Percentiles rank a stretch among this genome's conserved stretches.
These are phyloP conservation scores for Pneumocystis canis DNA, from an alignment of 1,139 yeast species.

Conservation along the genomic window DNA sequence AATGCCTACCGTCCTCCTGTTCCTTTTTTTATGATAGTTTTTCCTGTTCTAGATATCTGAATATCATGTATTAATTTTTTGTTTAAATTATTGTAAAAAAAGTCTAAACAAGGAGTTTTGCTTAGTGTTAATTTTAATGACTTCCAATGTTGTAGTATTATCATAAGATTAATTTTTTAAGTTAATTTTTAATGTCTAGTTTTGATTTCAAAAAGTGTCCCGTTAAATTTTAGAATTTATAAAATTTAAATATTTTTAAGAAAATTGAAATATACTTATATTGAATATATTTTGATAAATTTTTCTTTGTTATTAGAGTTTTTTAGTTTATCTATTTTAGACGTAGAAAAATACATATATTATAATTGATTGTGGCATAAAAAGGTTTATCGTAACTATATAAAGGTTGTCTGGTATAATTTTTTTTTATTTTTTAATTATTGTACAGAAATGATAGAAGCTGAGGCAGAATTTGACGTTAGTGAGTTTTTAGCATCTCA, in stretches of 20 bases:
- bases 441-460: neutral
- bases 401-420: neutral
- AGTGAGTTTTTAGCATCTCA: neutral
- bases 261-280: neutral
- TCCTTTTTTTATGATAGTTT: conserved; percentile 55
- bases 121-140: neutral
- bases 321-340: neutral
- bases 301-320: neutral
- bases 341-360: neutral
- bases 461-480: neutral
- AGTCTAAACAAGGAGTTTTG: neutral
- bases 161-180: neutral
- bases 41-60: conserved; percentile 63
- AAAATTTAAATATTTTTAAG: neutral
- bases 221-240: neutral
- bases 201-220: neutral
- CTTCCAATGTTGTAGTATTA: neutral
- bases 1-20: conserved; percentile 42
- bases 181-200: neutral
- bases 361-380: neutral
- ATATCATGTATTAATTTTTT: conserved; percentile 37
- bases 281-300: neutral
- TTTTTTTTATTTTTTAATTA: neutral
- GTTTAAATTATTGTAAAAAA: neutral
- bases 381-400: neutral